phyloP scores from a whole-genome alignment of 345 rosid species.

The Euclidium syriacum region DNA sequence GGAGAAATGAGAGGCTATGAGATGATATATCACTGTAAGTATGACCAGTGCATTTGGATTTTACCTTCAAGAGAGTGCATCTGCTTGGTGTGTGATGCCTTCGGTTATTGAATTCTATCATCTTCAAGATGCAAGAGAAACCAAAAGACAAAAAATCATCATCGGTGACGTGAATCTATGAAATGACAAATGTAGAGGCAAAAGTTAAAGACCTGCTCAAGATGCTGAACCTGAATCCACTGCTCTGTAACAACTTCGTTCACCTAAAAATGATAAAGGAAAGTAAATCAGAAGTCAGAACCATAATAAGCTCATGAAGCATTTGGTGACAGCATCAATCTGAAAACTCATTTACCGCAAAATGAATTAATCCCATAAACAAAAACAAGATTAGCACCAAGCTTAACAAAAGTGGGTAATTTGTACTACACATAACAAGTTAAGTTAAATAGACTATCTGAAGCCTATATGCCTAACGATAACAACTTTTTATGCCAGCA shows the following conservation, averaged over 20 bases:
- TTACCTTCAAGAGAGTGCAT: constrained; percentile 22
- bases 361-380: not conserved
- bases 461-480: not conserved
- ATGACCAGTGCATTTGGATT: not conserved
- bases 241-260: constrained; percentile 17
- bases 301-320: not conserved
- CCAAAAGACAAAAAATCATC: not conserved
- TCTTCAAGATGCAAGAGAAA: constrained; percentile 9
- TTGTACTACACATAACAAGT: not conserved
- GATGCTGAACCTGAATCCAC: constrained; percentile 32
- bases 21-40: constrained; percentile 1
- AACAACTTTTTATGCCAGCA: not conserved
- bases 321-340: not conserved
- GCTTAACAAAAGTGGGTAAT: not conserved
- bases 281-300: constrained; percentile 2
- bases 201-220: constrained; percentile 22
- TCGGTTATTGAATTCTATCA: constrained; percentile 24
- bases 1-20: not conserved
- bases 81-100: constrained; percentile 24
- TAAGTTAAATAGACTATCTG: not conserved
- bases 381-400: not conserved
- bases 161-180: not conserved
- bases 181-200: not conserved
- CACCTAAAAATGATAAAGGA: constrained; percentile 13
- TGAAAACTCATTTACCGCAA: not conserved